Evolutionary conservation across 345 rosid genomes (phyloP).

Genomic region (Bruguiera gymnorhiza): DNA sequence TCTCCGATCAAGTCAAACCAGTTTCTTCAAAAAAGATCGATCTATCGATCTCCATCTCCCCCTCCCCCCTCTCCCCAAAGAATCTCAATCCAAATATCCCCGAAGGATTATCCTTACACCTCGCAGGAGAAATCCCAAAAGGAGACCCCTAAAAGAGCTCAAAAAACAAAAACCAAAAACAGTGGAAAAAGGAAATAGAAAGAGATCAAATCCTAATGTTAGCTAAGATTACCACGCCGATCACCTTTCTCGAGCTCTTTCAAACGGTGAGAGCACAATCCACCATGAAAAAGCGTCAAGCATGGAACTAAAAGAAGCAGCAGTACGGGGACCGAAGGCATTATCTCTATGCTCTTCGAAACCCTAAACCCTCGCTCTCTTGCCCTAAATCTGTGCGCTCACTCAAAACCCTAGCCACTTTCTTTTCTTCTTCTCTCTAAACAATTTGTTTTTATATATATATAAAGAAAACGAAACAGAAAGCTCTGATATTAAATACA

Average conservation of each 20-base stretch:
- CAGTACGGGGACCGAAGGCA: slow-evolving; percentile 77
- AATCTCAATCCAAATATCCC: no score
- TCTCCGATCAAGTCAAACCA: no score
- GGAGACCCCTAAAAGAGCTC: no score
- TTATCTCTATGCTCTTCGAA: slow-evolving; percentile 69
- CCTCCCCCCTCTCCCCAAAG: no score
- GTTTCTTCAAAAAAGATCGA: no score
- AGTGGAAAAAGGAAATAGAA: not conserved
- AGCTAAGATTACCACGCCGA: slow-evolving; percentile 98
- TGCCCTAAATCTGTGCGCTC: not conserved
- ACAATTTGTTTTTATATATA: not conserved
- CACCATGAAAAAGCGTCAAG: slow-evolving; percentile 52
- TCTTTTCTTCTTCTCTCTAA: not conserved
- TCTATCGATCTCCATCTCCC: no score
- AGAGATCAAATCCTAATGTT: slow-evolving; percentile 28
- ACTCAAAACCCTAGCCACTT: slow-evolving; percentile 1
- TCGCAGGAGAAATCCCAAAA: no score
- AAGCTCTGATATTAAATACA: not conserved
- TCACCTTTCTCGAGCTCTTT: slow-evolving; percentile 84
- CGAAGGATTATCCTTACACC: no score
- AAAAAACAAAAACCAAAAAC: not conserved
- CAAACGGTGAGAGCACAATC: slow-evolving; percentile 68
- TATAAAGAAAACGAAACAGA: not conserved
- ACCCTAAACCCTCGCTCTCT: slow-evolving; percentile 43
- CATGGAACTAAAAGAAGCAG: slow-evolving; percentile 47